Evolutionary conservation across 805 yeast genomes (phyloP).

Genomic region (Blastobotrys terrestris): DNA sequence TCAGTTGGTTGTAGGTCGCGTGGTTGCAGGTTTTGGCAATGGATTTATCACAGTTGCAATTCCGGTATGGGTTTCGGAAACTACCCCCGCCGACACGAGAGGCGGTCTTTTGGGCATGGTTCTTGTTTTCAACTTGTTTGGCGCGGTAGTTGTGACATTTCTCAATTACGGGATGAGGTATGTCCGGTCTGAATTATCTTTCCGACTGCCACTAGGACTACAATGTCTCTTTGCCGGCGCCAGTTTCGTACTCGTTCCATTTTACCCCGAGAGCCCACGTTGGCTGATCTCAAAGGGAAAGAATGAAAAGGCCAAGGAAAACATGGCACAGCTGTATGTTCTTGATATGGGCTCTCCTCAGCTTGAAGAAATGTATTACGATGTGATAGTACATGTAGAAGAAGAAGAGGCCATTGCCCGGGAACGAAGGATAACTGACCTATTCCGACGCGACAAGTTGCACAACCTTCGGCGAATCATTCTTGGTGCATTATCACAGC

Average conservation of each 20-base stretch:
- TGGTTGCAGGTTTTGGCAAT: slow-evolving; percentile 65
- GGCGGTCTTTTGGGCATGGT: slow-evolving; percentile 60
- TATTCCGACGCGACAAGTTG: not conserved
- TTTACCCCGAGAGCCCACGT: slow-evolving; percentile 92
- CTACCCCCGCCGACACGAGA: slow-evolving; percentile 55
- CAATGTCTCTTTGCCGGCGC: slow-evolving; percentile 58
- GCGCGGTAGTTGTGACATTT: slow-evolving; percentile 75
- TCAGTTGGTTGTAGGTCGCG: slow-evolving; percentile 67
- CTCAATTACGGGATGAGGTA: slow-evolving; percentile 63
- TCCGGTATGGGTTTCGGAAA: slow-evolving; percentile 75
- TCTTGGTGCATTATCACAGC: slow-evolving; percentile 57
- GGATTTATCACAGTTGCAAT: slow-evolving; percentile 72
- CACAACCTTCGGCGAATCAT: slow-evolving; percentile 39
- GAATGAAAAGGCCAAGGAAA: slow-evolving; percentile 38
- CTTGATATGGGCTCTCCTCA: too few species aligned
- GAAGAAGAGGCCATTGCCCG: too few species aligned
- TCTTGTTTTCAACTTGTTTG: slow-evolving; percentile 59
- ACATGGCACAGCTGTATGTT: slow-evolving; percentile 42
- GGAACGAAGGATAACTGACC: too few species aligned
- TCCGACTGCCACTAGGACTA: slow-evolving; percentile 73
- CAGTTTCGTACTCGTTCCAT: too few species aligned
- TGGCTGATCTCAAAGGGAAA: slow-evolving; percentile 66
- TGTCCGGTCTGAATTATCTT: slow-evolving; percentile 39
- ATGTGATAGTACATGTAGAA: too few species aligned
- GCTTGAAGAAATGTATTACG: too few species aligned